Base-by-base conservation (phyloP, 176 grass and related monocot species). In the Ampelocalamus luodianensis region DNA sequence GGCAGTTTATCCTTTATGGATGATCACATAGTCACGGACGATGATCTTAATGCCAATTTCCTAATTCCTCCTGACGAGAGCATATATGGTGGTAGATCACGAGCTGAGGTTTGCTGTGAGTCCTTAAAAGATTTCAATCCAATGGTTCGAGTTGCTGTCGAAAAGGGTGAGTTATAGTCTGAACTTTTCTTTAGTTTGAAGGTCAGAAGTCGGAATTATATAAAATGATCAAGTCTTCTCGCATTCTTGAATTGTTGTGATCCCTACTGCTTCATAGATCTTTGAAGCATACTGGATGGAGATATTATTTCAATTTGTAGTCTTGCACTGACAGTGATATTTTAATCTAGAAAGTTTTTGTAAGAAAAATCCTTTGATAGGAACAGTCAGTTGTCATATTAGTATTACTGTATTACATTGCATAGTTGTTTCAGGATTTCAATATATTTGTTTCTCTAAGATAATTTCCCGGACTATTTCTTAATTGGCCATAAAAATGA, bases 1-100 rank as follows among this genome's bases (percentile, higher is more conserved):
- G 96, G 97, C 38, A 94, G 91, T 87, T 82, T 99, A 68, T 89
- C 93, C 36, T 90, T 99, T 76, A 94, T 99, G 93, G 97, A 99
- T 82, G 90, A 96, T 82, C 84, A 86, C 69, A 53, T 82, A 45
- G 91, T 94, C 60, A 94, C 61, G 1, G 88, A 91, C 62, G 86
- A 96, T 72, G 90, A 80, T 72, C 88, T 96, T 73, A 81, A 76
- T 88, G 82, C 93, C 48, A 99, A 91, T 87, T 96, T 99, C 56
- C 46, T 99, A 23, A 90, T 99, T 86, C 90, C 93, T 58, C 86
- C 85, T 46, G 97, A 99, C 71, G 87, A 94, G 54, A 76, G 71
- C 73, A 63, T 80, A 71, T 89, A 94, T 80, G 74, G 89, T 74
- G 86, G 90, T 78, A 91, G 82, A 94, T 89, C 93, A 64, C 63